phyloP scores from a whole-genome alignment of 495 filamentous ascomycete genomes.

The Aspergillus hancockii region DNA sequence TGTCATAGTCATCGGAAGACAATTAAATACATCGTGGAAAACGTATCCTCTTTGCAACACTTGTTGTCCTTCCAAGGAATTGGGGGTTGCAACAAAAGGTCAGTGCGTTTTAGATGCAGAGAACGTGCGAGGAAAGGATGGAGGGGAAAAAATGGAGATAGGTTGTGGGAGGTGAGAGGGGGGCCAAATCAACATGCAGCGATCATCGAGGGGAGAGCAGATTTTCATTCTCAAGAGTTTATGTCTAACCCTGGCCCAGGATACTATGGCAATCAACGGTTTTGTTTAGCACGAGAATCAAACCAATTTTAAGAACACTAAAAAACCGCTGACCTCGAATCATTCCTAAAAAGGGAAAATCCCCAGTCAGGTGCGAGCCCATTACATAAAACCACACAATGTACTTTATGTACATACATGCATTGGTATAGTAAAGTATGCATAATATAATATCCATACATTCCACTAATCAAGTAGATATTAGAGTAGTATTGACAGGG shows the following conservation, averaged over 20 bases:
- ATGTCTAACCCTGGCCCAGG: neutral
- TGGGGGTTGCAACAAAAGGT: neutral
- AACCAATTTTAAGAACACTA: slow-evolving; percentile 1
- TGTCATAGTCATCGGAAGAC: neutral
- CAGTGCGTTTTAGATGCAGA: neutral
- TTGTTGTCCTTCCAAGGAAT: neutral
- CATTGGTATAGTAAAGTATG: neutral
- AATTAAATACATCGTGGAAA: neutral
- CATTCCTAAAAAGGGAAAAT: neutral
- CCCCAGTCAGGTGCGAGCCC: neutral
- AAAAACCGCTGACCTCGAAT: neutral
- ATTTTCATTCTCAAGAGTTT: neutral
- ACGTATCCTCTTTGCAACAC: neutral
- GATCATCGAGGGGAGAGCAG: neutral
- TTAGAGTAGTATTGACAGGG: neutral
- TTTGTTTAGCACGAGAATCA: neutral
- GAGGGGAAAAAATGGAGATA: slow-evolving; percentile 7
- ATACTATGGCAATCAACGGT: neutral
- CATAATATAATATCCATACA: neutral
- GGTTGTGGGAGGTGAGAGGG: neutral
- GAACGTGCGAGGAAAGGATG: slow-evolving; percentile 2
- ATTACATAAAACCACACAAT: neutral
- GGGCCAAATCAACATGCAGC: slow-evolving; percentile 1
- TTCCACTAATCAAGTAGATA: neutral
- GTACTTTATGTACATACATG: neutral